Base-by-base conservation (phyloP, 371 early-diverging fungal species). In the Choanephora cucurbitarum region DNA sequence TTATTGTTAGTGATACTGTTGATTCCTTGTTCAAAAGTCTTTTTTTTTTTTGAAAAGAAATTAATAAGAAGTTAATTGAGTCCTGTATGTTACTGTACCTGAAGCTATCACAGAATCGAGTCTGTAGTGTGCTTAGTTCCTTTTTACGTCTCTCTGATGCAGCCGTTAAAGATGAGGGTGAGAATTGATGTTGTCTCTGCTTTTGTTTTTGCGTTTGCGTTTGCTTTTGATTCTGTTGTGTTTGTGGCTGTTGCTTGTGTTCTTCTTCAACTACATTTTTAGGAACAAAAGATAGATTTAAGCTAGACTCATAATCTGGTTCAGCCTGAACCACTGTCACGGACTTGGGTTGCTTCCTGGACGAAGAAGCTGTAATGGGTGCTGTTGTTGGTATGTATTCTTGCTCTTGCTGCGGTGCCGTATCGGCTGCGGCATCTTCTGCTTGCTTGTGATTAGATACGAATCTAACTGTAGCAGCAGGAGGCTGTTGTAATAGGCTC, bases 381-480 rank as follows among this genome's bases (percentile, higher is more conserved):
- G 28, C 7, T 28, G 28, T 28, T 28, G 28, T 28, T 28, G 28
- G 7, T 28, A 7, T 28, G 28, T 28, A 28, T 28, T 28, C 28
- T 28, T 28, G 28, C 7, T 34, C 10, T 3, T 31, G 47, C 52
- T 51, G 51, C 44, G 50, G 39, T 0, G 42, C 17, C 8, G 11
- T 9, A 18, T 19, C 28, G 40, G 32, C 49, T 50, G 44, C 45
- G 49, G 50, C 28, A 41, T 31, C 42, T 8, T 40, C 28, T 23
- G 52, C 22, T 15, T 23, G 5, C 14, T n/a, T 15, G 8, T 32
- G 44, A 15, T 49, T 49, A 52, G 75, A 62, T 1, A 84, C 64
- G 45, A 84, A 84, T 7, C 82, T 73, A 13, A 82, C 74, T 0
- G 83, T 82, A 1, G 77, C 63, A 0, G 78, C 81, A 8, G 85